Base-by-base conservation (phyloP, 2,329 filamentous ascomycete species). In the Phoma herbarum region DNA sequence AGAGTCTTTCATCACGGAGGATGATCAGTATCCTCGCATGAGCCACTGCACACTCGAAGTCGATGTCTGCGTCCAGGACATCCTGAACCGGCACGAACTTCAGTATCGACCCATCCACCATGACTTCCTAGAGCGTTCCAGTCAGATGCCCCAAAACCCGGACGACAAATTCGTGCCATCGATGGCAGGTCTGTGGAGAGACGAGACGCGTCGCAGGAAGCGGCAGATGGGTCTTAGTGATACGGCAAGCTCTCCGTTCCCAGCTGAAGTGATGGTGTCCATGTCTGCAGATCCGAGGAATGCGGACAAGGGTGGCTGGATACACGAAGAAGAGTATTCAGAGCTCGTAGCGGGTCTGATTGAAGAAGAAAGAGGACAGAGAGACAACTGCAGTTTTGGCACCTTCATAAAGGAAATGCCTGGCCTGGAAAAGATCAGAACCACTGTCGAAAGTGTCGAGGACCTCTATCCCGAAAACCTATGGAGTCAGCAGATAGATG, bases 41-140 rank as follows among this genome's bases (percentile, higher is more conserved):
- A 97, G 93, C 66, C 90, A 97, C 73, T 97, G 93, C 74, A 86
- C 91, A 0, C 83, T 98, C 37, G 94, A 99, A 78, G 88, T 96
- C 16, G 95, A 99, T 75, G 85, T 98, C 26, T 91, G 90, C 63
- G 91, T 93, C 11, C 89, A 96, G 69, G 87, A 97, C 75, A 97
- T 99, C 18, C 68, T 91, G 23, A 99, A 99, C 68, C 85, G 95
- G 28, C 82, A 84, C 49, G 85, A 88, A n/a, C 83, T 98, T 29
- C 85, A 86, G 61, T 86, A 91, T 65, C 86, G 95, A n/a, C 83
- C 81, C 3, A 82, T 97, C 8, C 95, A 99, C 73, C 91, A 97
- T 71, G 88, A 93, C 70, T 97, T 99, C 67, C 80, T 89, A 22
- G 95, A 98, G 75, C 84, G 86, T 12, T 76, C 87, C 11, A 81